phyloP scores from a whole-genome alignment of 1,284 basidiomycete genomes.

The Malassezia nana region DNA sequence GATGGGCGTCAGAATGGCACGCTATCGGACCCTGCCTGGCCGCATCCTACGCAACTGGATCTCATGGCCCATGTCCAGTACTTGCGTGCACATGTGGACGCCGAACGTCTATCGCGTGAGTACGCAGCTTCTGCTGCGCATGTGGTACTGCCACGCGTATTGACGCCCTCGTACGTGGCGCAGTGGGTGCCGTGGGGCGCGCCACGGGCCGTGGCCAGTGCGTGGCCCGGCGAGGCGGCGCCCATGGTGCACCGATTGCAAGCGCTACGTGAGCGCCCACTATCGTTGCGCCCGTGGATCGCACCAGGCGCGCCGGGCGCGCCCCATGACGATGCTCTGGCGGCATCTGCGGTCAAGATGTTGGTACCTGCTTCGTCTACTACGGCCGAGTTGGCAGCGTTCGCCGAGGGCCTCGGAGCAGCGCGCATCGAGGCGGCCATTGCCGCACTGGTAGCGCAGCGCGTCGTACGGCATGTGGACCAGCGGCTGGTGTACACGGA shows the following conservation, averaged over 20 bases:
- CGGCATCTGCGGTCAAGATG: background rate
- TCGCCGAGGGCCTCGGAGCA: constrained; percentile 19
- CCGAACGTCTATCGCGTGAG: constrained; percentile 52
- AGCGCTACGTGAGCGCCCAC: constrained; percentile 16
- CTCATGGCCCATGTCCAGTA: constrained; percentile 66
- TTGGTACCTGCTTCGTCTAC: background rate
- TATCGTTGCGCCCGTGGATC: background rate
- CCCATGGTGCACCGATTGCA: constrained; percentile 19
- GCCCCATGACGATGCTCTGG: background rate
- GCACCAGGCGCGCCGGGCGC: constrained; percentile 1
- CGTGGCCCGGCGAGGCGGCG: constrained; percentile 6
- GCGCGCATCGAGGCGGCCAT: constrained; percentile 22
- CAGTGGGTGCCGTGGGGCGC: constrained; percentile 21
- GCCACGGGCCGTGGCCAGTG: constrained; percentile 14
- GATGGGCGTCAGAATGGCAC: constrained; percentile 59
- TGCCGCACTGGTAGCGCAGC: constrained; percentile 17
- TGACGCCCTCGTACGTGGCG: constrained; percentile 16
- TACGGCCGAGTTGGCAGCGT: constrained; percentile 15
- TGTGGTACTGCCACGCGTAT: constrained; percentile 20
- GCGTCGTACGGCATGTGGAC: background rate
- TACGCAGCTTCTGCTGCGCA: constrained; percentile 20
- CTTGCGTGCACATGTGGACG: constrained; percentile 68
- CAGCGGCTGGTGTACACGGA: constrained; percentile 13
- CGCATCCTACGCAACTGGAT: constrained; percentile 64
- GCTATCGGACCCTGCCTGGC: constrained; percentile 63